Conservation (phyloP, 805 yeast species). For the Tetrapisispora phaffii region DNA sequence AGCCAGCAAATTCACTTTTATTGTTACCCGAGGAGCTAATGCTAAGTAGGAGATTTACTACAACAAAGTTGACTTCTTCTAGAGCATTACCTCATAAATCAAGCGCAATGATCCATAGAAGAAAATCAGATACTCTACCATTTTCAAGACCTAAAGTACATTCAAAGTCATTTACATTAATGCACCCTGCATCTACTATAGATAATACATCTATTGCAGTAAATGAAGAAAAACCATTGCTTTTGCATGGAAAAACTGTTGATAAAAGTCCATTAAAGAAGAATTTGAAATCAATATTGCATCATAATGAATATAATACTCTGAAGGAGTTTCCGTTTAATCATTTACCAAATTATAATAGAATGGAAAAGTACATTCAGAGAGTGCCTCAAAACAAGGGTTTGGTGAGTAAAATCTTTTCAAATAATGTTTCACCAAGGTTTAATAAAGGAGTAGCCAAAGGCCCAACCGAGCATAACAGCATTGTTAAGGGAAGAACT, state of each 20-base stretch:
- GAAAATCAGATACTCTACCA: conserved; percentile 4
- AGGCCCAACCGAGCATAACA: neutral
- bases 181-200: neutral
- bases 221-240: neutral
- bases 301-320: neutral
- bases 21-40: conserved; percentile 11
- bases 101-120: neutral
- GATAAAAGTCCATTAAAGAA: neutral
- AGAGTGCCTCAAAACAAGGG: neutral
- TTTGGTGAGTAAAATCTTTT: neutral
- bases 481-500: conserved; percentile 1
- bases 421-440: neutral
- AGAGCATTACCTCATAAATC: neutral
- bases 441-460: neutral
- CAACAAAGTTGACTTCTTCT: neutral
- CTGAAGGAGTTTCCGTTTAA: neutral
- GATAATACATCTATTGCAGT: neutral
- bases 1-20: conserved; percentile 13
- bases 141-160: neutral
- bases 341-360: neutral
- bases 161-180: conserved; percentile 1
- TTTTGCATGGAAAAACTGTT: neutral
- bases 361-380: neutral
- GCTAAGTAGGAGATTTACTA: conserved; percentile 9
- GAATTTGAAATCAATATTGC: neutral